phyloP scores from a whole-genome alignment of 1,139 yeast species.

The Saccharomyces hybrid region DNA sequence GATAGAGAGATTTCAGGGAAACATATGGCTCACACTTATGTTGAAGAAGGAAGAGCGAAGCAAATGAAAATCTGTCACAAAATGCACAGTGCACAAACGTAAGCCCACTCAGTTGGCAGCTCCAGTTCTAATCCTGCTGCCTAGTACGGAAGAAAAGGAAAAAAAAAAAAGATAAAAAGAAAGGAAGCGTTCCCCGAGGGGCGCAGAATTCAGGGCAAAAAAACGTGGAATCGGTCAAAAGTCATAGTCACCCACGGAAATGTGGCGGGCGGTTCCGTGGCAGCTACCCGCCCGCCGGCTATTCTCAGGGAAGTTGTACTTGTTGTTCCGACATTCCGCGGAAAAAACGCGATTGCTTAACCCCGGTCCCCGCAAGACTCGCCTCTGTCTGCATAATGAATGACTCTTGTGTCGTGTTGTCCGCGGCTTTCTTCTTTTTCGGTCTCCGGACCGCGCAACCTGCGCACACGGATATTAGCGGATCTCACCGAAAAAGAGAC shows the following conservation, averaged over 20 bases:
- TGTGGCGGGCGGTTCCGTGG: neutral
- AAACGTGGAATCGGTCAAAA: neutral
- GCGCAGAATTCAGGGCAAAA: neutral
- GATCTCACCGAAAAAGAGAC: neutral
- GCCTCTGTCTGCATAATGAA: neutral
- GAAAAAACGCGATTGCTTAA: neutral
- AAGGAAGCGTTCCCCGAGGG: neutral
- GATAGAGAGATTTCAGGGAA: neutral
- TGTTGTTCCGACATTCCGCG: neutral
- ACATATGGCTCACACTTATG: neutral
- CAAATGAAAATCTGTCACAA: neutral
- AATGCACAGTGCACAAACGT: neutral
- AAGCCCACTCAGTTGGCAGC: neutral
- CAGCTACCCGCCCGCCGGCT: neutral
- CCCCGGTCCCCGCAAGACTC: neutral
- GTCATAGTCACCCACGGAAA: slow-evolving; percentile 1
- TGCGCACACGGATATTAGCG: neutral
- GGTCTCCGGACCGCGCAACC: neutral
- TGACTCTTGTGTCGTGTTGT: neutral
- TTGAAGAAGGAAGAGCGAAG: neutral
- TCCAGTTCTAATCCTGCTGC: neutral
- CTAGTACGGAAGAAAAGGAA: neutral
- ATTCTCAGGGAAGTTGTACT: neutral
- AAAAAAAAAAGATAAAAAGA: neutral
- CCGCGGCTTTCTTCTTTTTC: neutral